phyloP scores from a whole-genome alignment of 768 basidiomycete genomes.

The Russula earlei region DNA sequence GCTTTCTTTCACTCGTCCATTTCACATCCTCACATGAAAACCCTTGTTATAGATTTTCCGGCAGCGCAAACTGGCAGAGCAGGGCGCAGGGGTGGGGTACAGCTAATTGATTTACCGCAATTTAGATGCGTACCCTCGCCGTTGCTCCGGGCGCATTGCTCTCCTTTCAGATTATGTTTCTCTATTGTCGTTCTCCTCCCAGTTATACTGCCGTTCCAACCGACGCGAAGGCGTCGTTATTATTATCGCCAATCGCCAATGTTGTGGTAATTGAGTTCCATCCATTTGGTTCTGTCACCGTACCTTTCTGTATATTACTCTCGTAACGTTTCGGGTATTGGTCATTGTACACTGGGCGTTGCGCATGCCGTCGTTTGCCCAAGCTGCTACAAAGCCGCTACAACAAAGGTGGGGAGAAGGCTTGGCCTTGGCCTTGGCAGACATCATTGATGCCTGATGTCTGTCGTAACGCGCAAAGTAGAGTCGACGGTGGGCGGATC shows the following conservation, averaged over 20 bases:
- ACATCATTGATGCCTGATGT: constrained; percentile 8
- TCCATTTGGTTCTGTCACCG: neutral
- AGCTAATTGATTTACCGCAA: constrained; percentile 36
- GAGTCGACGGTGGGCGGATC: neutral
- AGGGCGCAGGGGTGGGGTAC: constrained; percentile 48
- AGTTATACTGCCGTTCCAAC: neutral
- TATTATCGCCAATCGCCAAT: neutral
- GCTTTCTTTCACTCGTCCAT: neutral
- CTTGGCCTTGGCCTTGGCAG: neutral
- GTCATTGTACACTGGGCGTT: neutral
- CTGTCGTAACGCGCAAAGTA: neutral
- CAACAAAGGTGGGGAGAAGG: neutral
- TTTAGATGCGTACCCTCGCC: neutral
- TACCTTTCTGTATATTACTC: constrained; percentile 4
- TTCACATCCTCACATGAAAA: neutral
- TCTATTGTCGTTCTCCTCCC: too few species aligned
- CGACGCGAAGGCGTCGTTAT: constrained; percentile 1
- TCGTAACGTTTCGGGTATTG: neutral
- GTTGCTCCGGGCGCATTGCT: neutral
- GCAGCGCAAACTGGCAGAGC: constrained; percentile 61
- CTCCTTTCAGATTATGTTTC: too few species aligned
- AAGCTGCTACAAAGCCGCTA: too few species aligned
- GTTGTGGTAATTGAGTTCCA: neutral
- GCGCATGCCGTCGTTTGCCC: neutral
- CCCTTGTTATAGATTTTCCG: constrained; percentile 44